Evolutionary conservation across 345 rosid species (phyloP), one percentile per base, ranked within the genome.

Genomic region (Citrus unshiu): DNA sequence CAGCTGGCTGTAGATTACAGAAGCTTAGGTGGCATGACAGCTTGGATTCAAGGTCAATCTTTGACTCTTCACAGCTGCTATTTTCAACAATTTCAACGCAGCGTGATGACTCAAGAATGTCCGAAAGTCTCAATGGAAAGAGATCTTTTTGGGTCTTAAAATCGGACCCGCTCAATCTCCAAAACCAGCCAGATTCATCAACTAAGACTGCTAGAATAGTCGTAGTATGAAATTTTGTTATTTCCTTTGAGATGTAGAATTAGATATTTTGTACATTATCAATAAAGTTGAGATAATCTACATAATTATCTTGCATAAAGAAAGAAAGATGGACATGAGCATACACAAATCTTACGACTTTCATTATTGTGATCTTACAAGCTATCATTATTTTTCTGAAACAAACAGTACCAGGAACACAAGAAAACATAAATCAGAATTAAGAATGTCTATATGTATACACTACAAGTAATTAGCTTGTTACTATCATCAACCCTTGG

Each of bases 81-180:
- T 27, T 27, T 27, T 1, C 29, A 27, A 27, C 29, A 27, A 24
- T 24, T 24, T 21, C 59, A 25, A 1, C 72, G 22, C 13, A 39
- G 37, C 3, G 13, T 40, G 13, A 21, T 8, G 21, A n/a, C 13
- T 57, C 59, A 29, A 34, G 63, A 64, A n/a, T 16, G 19, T 56
- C 51, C 63, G 2, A 30, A 58, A 46, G 30, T 29, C 24, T 60
- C 72, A 59, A 57, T 29, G 49, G 39, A 64, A 35, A 77, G 30
- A 61, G 77, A 82, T 22, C 12, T 67, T 43, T 43, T 16, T 63
- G n/a, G 83, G 73, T 27, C 78, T 80, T 21, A 61, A 71, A 80
- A 57, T 75, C 37, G 80, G 81, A 49, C 78, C 79, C n/a, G 79
- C 72, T 1, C 79, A 69, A 69, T 49, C 60, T 34, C 27, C 69